A percentile compares a stretch with the other conserved stretches of the same genome.
Evolutionary conservation across 2,329 filamentous ascomycete genomes (phyloP).

Genomic region (Paecilomyces dactylethromorphus): DNA sequence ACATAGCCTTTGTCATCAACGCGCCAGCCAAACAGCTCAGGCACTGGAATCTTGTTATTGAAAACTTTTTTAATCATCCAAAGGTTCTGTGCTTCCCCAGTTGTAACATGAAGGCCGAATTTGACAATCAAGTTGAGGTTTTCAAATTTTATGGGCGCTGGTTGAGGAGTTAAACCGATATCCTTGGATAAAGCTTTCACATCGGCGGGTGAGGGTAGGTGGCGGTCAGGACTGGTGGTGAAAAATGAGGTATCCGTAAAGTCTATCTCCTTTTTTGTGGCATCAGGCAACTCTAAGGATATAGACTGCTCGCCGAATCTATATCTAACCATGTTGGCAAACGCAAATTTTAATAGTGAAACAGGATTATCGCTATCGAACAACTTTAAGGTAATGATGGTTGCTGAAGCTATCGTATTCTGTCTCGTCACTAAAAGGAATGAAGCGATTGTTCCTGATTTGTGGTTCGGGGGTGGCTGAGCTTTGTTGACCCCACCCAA

Average conservation of each 20-base stretch:
- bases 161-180: conserved; percentile 1
- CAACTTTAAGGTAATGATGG: too few relatives aligned
- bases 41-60: conserved; percentile 22
- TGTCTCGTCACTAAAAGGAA: too few relatives aligned
- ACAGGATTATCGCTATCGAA: too few relatives aligned
- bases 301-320: too few relatives aligned
- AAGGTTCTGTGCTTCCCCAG: conserved; percentile 24
- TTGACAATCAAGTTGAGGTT: conserved; percentile 27
- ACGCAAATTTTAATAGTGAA: too few relatives aligned
- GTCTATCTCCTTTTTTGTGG: conserved; percentile 13
- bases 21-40: conserved; percentile 30
- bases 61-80: conserved; percentile 18
- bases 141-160: conserved; percentile 19
- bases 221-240: conserved; percentile 6
- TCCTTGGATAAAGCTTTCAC: conserved; percentile 13
- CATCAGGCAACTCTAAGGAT: conserved; percentile 4
- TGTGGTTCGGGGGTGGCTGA: too few relatives aligned
- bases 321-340: too few relatives aligned
- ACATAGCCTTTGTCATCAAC: conserved; percentile 14
- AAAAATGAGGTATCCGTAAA: conserved; percentile 21
- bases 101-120: conserved; percentile 13
- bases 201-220: conserved; percentile 14
- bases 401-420: too few relatives aligned
- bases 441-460: too few relatives aligned
- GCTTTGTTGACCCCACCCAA: too few relatives aligned